phyloP scores from a whole-genome alignment of 2,329 filamentous ascomycete species.

The Neoscytalidium dimidiatum region DNA sequence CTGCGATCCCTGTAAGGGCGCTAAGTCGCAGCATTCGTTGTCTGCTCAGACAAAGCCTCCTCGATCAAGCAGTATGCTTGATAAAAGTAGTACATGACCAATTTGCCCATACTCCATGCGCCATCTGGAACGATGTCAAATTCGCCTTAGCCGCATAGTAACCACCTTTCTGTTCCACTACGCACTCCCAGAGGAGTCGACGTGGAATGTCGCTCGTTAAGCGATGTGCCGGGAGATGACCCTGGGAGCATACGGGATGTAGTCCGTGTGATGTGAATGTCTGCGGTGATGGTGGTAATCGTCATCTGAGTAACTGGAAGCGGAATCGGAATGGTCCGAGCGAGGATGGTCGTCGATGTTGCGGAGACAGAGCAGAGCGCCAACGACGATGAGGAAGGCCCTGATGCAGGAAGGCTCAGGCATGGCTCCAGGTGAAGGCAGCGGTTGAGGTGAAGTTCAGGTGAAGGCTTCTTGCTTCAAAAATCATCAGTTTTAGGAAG shows the following conservation, averaged over 20 bases:
- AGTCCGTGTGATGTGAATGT: neutral
- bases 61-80: neutral
- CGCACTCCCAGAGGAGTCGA: neutral
- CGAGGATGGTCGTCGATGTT: conserved; percentile 16
- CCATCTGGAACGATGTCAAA: neutral
- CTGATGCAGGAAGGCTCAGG: neutral
- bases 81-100: neutral
- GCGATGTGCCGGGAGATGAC: conserved; percentile 11
- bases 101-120: neutral
- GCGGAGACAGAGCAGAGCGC: conserved; percentile 17
- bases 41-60: no score
- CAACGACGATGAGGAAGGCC: conserved; percentile 17
- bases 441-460: neutral
- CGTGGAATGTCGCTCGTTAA: neutral
- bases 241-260: conserved; percentile 9
- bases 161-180: neutral
- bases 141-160: neutral
- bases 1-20: no score
- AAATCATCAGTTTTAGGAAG: neutral
- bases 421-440: neutral
- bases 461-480: neutral
- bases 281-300: neutral
- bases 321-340: neutral
- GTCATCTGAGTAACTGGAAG: neutral
- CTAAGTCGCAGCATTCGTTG: no score